Base-by-base conservation (phyloP, 768 basidiomycete genomes). In the Macrolepiota fuliginosa region DNA sequence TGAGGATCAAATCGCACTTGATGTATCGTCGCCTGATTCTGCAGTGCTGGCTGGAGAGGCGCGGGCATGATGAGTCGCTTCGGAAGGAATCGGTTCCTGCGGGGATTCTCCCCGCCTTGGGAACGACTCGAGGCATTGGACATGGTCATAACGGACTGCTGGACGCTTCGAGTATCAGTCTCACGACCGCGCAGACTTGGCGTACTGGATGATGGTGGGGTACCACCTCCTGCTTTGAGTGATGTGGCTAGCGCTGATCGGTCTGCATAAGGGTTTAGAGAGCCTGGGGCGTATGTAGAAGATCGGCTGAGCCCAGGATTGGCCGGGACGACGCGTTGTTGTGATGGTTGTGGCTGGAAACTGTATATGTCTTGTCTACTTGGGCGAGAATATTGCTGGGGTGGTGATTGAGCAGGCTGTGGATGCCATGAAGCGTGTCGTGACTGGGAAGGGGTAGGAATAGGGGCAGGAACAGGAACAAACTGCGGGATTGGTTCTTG, bases 41-140 rank as follows among this genome's bases (percentile, higher is more conserved):
- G 61, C 15, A 56, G 45, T 58, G 62, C 62, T 32, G 59, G 71
- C 67, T 85, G 84, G 40, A 91, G 78, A 15, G 86, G 90, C 2
- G 86, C 73, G 50, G 90, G 90, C 90, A 91, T 91, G 46, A 91
- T 84, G 27, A 91, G 83, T 51, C 77, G 82, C 69, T 83, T 88
- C 3, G 90, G 90, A 46, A 86, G 67, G 70, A 68, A 76, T 62
- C 64, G 68, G 57, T 69, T 66, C n/a, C 45, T 54, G 35, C 65
- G 66, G n/a, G 69, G 68, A 45, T 66, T 70, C 37, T 64, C 66
- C 13, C 66, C 65, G 56, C 56, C 65, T 47, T 67, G 66, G 54
- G 57, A 62, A 42, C 68, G 67, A 56, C 68, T 67, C 19, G 70
- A 73, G 22, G 68, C 65, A 59, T 67, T 63, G n/a, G 60, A 61